Evolutionary conservation across 306 rosid species (phyloP).

Genomic region (Trifolium pratense): DNA sequence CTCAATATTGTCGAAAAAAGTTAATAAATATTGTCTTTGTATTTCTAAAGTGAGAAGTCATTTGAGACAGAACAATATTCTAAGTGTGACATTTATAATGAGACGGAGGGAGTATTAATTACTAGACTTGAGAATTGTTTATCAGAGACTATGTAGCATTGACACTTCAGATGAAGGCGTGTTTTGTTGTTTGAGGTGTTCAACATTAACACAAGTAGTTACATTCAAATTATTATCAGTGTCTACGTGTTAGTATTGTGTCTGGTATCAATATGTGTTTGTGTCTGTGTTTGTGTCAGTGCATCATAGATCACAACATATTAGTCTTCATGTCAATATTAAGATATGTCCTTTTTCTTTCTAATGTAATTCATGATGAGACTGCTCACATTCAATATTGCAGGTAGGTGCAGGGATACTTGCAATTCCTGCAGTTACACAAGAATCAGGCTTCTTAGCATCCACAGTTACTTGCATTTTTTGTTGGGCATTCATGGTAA

Average conservation of each 20-base stretch:
- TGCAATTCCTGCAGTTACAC: slow-evolving; percentile 83
- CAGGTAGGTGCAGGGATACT: slow-evolving; percentile 87
- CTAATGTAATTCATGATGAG: too few species aligned
- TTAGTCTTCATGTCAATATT: neutral
- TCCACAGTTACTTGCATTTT: slow-evolving; percentile 65
- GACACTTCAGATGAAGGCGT: neutral
- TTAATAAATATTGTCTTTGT: neutral
- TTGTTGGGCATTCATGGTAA: slow-evolving; percentile 80
- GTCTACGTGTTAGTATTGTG: neutral
- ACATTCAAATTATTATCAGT: neutral
- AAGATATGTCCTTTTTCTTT: too few species aligned
- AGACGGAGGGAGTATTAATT: neutral
- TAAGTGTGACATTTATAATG: neutral
- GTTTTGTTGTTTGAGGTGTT: neutral
- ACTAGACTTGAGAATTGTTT: neutral
- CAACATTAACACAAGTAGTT: neutral
- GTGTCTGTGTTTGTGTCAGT: neutral
- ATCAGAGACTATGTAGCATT: neutral
- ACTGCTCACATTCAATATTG: too few species aligned
- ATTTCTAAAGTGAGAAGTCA: too few species aligned
- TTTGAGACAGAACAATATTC: neutral
- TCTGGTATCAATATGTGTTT: neutral
- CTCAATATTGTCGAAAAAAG: too few species aligned
- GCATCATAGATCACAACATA: neutral
- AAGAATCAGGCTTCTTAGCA: slow-evolving; percentile 81